Conservation (phyloP, 2,329 filamentous ascomycete species). For the Penicillium fuscoglaucum region DNA sequence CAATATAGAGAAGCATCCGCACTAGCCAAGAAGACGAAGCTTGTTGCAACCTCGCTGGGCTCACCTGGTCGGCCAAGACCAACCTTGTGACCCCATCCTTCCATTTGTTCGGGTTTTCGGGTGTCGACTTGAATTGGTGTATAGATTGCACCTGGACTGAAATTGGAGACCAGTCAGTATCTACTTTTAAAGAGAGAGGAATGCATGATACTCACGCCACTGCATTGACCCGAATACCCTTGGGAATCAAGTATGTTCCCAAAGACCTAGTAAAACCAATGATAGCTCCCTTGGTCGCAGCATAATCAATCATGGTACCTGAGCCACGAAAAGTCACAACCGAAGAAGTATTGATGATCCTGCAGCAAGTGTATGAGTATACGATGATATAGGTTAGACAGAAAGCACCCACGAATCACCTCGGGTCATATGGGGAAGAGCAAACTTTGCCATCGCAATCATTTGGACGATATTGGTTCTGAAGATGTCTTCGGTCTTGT, state of each 20-base stretch:
- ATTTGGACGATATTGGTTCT: conserved; percentile 59
- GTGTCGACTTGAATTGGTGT: conserved; percentile 40
- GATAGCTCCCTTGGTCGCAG: conserved; percentile 60
- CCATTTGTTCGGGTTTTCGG: conserved; percentile 37
- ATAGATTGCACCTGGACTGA: conserved; percentile 37
- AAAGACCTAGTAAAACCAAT: conserved; percentile 57
- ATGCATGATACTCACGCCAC: conserved; percentile 36
- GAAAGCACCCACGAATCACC: conserved; percentile 46
- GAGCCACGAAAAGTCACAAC: conserved; percentile 58
- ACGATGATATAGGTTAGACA: not conserved
- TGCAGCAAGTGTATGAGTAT: conserved; percentile 18
- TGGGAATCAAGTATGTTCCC: conserved; percentile 53
- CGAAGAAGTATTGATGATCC: conserved; percentile 60
- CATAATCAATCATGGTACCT: conserved; percentile 54
- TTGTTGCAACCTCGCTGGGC: conserved; percentile 43
- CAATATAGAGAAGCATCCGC: conserved; percentile 38
- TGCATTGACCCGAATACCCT: conserved; percentile 58
- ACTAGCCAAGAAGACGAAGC: conserved; percentile 43
- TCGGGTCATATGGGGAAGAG: conserved; percentile 56
- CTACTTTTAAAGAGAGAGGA: too few relatives aligned
- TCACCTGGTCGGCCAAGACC: conserved; percentile 39
- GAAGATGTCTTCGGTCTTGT: conserved; percentile 58
- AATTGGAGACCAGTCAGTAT: not conserved
- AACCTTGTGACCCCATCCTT: conserved; percentile 31
- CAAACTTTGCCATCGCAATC: conserved; percentile 61